Conservation (phyloP, 208 protist genomes). For the Leishmania major region DNA sequence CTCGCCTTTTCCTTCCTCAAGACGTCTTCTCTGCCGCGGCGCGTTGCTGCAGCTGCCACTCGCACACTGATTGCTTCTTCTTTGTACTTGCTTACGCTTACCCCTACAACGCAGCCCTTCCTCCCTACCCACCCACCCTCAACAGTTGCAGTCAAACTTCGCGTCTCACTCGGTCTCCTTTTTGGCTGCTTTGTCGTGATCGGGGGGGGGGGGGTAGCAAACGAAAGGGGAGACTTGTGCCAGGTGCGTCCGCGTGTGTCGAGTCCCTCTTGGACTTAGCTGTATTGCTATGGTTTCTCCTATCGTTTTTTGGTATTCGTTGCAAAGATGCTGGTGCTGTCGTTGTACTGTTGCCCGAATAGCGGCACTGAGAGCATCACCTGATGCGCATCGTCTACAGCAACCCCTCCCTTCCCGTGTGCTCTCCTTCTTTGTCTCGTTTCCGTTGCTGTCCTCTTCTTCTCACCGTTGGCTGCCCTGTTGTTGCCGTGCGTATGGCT, state of each 20-base stretch:
- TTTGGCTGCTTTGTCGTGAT: no score
- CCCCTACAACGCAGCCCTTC: neutral
- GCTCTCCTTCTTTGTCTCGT: neutral
- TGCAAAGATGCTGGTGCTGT: neutral
- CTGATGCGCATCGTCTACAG: neutral
- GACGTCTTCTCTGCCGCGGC: neutral
- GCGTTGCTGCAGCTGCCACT: neutral
- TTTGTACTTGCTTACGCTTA: neutral
- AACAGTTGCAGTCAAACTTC: neutral
- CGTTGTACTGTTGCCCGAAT: neutral
- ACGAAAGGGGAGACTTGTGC: no score
- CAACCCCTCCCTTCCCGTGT: neutral
- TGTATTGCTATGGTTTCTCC: neutral
- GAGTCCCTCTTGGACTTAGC: no score
- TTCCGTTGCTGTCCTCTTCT: neutral
- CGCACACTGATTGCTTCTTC: constrained; percentile 1
- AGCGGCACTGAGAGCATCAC: neutral
- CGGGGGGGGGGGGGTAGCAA: no score
- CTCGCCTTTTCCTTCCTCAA: neutral
- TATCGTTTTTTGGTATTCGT: neutral
- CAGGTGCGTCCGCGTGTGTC: no score
- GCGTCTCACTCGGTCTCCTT: neutral
- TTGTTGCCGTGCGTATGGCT: neutral
- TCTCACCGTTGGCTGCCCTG: neutral
- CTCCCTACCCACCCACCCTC: neutral